These are phyloP conservation scores for Xylariaceae sp. DNA, from an alignment of 2,329 filamentous ascomycete species.

Conservation along the genomic window DNA sequence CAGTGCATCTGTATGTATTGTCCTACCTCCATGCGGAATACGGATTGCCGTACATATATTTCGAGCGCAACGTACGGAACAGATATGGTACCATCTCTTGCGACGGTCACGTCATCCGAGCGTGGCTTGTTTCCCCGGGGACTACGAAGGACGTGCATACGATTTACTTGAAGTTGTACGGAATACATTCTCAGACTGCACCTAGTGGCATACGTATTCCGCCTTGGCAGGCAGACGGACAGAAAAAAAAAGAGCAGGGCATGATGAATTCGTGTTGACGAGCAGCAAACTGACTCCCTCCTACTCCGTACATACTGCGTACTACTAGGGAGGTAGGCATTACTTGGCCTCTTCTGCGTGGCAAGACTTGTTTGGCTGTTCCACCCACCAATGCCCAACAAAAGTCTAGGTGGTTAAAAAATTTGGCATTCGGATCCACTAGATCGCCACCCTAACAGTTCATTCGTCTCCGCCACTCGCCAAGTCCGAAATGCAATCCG, in stretches of 20 bases:
- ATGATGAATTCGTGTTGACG: not conserved
- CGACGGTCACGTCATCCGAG: too few species aligned
- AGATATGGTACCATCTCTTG: too few species aligned
- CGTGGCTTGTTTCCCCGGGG: too few species aligned
- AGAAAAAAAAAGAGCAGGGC: too few species aligned
- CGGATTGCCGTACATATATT: too few species aligned
- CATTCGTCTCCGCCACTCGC: not conserved
- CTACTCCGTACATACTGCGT: not conserved
- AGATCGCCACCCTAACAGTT: not conserved
- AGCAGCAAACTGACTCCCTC: not conserved
- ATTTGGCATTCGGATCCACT: not conserved
- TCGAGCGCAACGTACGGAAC: too few species aligned
- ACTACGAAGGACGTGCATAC: too few species aligned
- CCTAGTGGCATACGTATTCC: not conserved
- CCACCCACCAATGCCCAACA: not conserved
- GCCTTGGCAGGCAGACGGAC: not conserved
- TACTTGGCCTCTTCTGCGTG: not conserved
- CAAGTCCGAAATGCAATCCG: not conserved
- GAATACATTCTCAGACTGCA: not conserved
- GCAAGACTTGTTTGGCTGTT: not conserved
- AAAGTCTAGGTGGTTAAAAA: not conserved
- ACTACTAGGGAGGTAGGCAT: not conserved
- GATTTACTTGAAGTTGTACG: not conserved
- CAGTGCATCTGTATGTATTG: too few species aligned
- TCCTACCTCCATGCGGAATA: too few species aligned